Base-by-base conservation (phyloP, 768 basidiomycete species). In the Amanita subjunquillea region DNA sequence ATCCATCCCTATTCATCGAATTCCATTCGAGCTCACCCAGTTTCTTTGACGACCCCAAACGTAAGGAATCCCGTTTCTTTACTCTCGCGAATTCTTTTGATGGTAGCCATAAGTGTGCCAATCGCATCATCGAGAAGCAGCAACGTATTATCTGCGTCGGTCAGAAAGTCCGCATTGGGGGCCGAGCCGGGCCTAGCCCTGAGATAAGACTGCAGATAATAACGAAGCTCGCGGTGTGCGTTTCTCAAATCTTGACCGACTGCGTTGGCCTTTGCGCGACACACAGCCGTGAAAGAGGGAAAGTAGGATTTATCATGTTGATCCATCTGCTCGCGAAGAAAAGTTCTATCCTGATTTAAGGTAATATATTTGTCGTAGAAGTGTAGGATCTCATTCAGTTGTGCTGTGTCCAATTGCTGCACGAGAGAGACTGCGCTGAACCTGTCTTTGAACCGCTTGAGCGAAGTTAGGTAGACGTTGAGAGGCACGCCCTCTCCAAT, bases 401-500 rank as follows among this genome's bases (percentile, higher is more conserved):
- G 45, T n/a, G 46, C 47, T 29, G 25, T 22, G 25, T 45, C 53
- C 38, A 50, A 29, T 48, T 54, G 48, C 13, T 48, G 53, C 37
- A 54, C 37, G 4, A 42, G 13, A 20, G 38, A 51, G 46, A 43
- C 42, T 38, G 45, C n/a, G 10, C 41, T 36, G 32, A 54, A 51
- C 12, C 30, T 36, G 34, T 50, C 47, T n/a, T 46, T 55, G 46
- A 58, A 56, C 34, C 54, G 42, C 23, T 36, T 40, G 6, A 58
- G 55, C 15, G 57, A 55, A 13, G 55, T 56, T 9, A 56, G 49
- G 39, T 51, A 46, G 20, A 58, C 37, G 27, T 51, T 43, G 38
- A 56, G 56, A 17, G 57, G 57, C 17, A 58, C 57, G 22, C 57
- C 57, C 3, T 58, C 55, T 25, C 55, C 55, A 3, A 56, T 46